Base-by-base conservation (phyloP, 768 basidiomycete species). In the Suillus luteus region DNA sequence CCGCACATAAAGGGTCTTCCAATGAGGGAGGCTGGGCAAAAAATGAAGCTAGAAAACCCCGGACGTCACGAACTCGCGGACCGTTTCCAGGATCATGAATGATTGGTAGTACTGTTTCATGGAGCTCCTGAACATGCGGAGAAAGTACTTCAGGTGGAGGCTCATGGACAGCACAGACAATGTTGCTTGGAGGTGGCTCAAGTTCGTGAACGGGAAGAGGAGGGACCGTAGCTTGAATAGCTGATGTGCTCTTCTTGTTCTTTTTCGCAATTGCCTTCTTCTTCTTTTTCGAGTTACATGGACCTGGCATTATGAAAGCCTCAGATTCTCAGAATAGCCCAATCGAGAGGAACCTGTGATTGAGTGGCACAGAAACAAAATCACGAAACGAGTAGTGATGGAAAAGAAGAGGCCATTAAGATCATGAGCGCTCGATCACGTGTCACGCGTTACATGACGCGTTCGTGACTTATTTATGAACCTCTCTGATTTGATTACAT, bases 61-160 rank as follows among this genome's bases (percentile, higher is more conserved):
- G 78, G n/a, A 83, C 76, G 70, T 91, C 82, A 12, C 85, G 81
- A 11, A 94, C 90, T 49, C 90, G 88, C 10, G 90, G 89, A 0
- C 92, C 92, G 65, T 87, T 90, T 38, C 92, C 92, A 0, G 90
- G 90, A 72, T 93, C 89, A 64, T 89, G 77, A 22, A 93, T 90
- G 68, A 86, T 88, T 14, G 91, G 90, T 57, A 79, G 60, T 0
- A 65, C 3, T 0, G 67, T 69, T 46, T 68, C 61, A 9, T 64
- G 60, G 7, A 2, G 51, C 48, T 64, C 44, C 38, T 46, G 54
- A 38, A 58, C 59, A 41, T 57, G 9, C 14, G 38, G 57, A 7
- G 68, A 61, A 48, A n/a, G n/a, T 52, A 19, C 17, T 22, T 58
- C 22, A 31, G 17, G 40, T 35, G 65, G 27, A 33, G 48, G 60